phyloP scores from a whole-genome alignment of 306 rosid species.

The Sindora glabra region DNA sequence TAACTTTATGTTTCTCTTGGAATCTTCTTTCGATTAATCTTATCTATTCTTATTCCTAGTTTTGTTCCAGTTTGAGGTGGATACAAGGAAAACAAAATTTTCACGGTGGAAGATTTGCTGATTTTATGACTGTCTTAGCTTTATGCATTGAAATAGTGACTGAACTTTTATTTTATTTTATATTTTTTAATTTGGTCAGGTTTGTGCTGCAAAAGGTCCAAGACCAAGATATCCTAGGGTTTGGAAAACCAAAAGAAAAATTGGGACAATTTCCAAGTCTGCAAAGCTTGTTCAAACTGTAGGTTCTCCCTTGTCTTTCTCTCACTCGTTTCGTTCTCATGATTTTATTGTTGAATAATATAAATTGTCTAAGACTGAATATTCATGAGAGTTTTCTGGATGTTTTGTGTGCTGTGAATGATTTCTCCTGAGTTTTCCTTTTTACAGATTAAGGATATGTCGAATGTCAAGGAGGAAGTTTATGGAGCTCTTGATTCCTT shows the following conservation, averaged over 20 bases:
- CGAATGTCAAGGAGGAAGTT: conserved; percentile 96
- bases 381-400: neutral
- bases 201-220: conserved; percentile 85
- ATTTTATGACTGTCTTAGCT: neutral
- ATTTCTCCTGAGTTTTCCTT: neutral
- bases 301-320: conserved; percentile 10
- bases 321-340: neutral
- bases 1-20: neutral
- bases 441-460: conserved; percentile 61
- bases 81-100: neutral
- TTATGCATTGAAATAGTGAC: neutral
- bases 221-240: conserved; percentile 89
- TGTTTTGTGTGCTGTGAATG: conserved; percentile 4
- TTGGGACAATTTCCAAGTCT: conserved; percentile 87
- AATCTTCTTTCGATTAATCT: neutral
- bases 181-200: conserved; percentile 31
- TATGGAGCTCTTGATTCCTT: conserved; percentile 96
- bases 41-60: neutral
- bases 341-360: too few relatives aligned
- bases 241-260: conserved; percentile 67
- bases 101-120: neutral
- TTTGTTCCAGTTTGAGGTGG: neutral
- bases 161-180: neutral
- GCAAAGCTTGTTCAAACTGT: conserved; percentile 73
- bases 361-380: neutral